phyloP scores from a whole-genome alignment of 345 rosid genomes.

The Ceriops decandra region DNA sequence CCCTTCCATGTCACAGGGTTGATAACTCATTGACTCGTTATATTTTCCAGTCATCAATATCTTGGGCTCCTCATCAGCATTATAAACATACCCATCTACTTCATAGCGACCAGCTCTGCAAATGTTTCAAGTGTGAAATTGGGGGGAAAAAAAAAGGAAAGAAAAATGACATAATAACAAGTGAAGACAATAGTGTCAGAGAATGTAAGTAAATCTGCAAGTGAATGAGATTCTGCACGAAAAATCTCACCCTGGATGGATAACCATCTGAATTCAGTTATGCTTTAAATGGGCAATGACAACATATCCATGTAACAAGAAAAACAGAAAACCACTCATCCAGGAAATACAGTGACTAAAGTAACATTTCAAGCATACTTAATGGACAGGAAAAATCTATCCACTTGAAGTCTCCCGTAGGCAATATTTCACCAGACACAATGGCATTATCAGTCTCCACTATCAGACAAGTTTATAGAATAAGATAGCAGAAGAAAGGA shows the following conservation, averaged over 20 bases:
- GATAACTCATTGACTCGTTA: constrained; percentile 73
- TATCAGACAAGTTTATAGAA: background rate
- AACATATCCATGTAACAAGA: background rate
- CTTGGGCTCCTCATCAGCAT: constrained; percentile 77
- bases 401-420: background rate
- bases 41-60: constrained; percentile 83
- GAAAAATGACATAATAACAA: background rate
- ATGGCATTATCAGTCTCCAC: constrained; percentile 2
- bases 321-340: background rate
- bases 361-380: background rate
- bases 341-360: background rate
- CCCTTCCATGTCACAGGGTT: constrained; percentile 74
- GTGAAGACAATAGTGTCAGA: background rate
- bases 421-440: background rate
- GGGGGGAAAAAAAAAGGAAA: background rate
- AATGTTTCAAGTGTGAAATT: constrained; percentile 2
- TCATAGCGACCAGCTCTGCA: constrained; percentile 84
- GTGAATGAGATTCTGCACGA: background rate
- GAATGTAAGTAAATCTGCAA: background rate
- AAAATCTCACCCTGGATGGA: background rate
- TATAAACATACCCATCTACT: constrained; percentile 81
- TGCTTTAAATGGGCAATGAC: background rate
- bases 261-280: background rate
- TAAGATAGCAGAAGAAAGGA: background rate
- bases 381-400: constrained; percentile 1